Evolutionary conservation across 1,284 basidiomycete species (phyloP).

Genomic region (Ustilago shanxiensis): DNA sequence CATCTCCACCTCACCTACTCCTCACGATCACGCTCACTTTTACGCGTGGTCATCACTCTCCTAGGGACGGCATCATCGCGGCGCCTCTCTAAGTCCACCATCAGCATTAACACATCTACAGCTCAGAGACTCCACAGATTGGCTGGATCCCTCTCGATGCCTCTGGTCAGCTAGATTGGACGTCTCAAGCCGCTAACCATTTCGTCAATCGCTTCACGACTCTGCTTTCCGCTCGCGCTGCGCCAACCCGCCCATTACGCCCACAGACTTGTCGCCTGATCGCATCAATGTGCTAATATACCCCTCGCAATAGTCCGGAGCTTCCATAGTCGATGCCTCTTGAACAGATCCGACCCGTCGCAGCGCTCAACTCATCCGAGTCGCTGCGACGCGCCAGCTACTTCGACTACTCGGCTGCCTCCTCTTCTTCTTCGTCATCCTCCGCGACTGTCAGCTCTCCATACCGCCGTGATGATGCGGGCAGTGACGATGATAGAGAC

Average conservation of each 20-base stretch:
- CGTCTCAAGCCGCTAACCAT: conserved; percentile 1
- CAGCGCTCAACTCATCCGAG: conserved; percentile 50
- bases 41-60: background rate
- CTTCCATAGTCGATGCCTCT: conserved; percentile 45
- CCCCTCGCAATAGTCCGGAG: conserved; percentile 7
- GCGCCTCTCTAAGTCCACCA: background rate
- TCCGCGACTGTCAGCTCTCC: conserved; percentile 2
- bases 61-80: background rate
- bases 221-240: background rate
- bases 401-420: conserved; percentile 23
- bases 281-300: conserved; percentile 28
- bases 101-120: background rate
- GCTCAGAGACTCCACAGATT: conserved; percentile 1
- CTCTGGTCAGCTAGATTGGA: background rate
- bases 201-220: background rate
- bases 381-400: conserved; percentile 46
- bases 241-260: background rate
- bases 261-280: background rate
- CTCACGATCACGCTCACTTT: background rate
- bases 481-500: conserved; percentile 28
- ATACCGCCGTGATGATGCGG: conserved; percentile 21
- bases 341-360: conserved; percentile 54
- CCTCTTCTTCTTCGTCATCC: background rate
- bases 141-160: conserved; percentile 14
- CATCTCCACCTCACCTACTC: background rate